These are phyloP conservation scores for Neofusicoccum parvum DNA, from an alignment of 2,329 filamentous ascomycete genomes.

Conservation along the genomic window DNA sequence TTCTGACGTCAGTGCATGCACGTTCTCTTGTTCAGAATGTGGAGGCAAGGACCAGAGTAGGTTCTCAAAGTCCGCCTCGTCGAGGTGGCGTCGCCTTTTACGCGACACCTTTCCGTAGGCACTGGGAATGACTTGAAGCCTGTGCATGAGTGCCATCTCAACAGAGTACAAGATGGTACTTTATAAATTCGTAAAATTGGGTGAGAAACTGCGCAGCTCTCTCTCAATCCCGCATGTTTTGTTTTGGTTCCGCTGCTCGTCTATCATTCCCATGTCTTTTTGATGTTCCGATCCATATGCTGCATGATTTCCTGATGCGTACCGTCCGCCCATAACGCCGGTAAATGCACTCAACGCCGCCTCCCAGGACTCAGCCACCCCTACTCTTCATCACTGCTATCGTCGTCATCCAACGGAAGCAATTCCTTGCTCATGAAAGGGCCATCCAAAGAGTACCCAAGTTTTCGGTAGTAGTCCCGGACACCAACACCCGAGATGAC, in stretches of 20 bases:
- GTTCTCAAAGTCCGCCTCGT: too few species aligned
- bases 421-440: constrained; percentile 61
- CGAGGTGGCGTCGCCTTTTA: too few species aligned
- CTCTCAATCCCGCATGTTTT: neutral
- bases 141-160: too few species aligned
- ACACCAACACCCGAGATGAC: constrained; percentile 98
- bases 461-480: constrained; percentile 87
- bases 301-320: neutral
- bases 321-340: neutral
- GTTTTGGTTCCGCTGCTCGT: neutral
- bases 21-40: too few species aligned
- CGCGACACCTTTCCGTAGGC: too few species aligned
- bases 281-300: neutral
- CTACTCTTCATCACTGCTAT: constrained; percentile 18
- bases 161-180: too few species aligned
- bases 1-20: too few species aligned
- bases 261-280: neutral
- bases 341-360: neutral
- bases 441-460: constrained; percentile 74
- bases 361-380: too few species aligned
- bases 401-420: constrained; percentile 18
- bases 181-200: too few species aligned
- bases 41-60: too few species aligned
- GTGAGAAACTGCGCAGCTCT: neutral
- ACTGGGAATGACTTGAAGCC: too few species aligned